phyloP scores from a whole-genome alignment of 306 rosid genomes.

The Medicago arabica region DNA sequence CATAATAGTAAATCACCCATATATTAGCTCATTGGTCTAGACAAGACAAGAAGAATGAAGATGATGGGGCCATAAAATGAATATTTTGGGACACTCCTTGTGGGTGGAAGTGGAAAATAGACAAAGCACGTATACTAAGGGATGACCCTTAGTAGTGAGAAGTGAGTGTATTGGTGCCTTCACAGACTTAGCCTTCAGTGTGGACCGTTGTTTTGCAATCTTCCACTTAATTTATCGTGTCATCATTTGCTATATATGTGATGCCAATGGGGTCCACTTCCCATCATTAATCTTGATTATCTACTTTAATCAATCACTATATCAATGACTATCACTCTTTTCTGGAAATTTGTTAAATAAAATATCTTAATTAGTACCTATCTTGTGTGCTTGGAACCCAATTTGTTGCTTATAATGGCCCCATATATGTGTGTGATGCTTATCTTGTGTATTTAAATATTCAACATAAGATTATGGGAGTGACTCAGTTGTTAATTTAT shows the following conservation, averaged over 20 bases:
- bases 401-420: conserved; percentile 19
- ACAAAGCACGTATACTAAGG: conserved; percentile 48
- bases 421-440: background rate
- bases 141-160: conserved; percentile 60
- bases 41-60: conserved; percentile 16
- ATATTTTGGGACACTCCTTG: conserved; percentile 38
- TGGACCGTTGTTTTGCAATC: conserved; percentile 43
- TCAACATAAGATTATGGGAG: background rate
- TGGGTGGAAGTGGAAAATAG: conserved; percentile 44
- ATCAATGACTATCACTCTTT: conserved; percentile 38
- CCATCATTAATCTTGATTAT: conserved; percentile 32
- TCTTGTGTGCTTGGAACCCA: conserved; percentile 36
- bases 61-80: conserved; percentile 13
- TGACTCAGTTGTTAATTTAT: background rate
- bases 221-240: conserved; percentile 32
- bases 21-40: background rate
- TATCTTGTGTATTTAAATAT: conserved; percentile 6
- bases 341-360: background rate
- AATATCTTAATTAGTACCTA: conserved; percentile 8
- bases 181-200: conserved; percentile 5
- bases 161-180: conserved; percentile 40
- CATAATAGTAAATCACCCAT: background rate
- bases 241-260: conserved; percentile 30
- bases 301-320: conserved; percentile 41
- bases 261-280: conserved; percentile 25